Conservation (phyloP, 176 grass and related monocot species). For the Juncus effusus region DNA sequence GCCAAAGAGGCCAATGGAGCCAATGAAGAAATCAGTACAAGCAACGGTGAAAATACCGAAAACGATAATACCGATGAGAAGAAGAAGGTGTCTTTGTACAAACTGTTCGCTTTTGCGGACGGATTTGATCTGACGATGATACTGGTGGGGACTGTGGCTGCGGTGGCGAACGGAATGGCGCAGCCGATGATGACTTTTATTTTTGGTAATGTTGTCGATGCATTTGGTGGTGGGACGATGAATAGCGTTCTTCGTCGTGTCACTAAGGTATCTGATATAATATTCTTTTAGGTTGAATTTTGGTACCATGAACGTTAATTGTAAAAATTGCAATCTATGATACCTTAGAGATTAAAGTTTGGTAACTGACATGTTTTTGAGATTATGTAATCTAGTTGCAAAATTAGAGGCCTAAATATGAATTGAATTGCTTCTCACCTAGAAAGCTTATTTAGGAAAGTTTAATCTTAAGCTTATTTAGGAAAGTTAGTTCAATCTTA, state of each 20-base stretch:
- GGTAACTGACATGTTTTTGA: too few species aligned
- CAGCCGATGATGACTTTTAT: slow-evolving; percentile 72
- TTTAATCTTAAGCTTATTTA: too few species aligned
- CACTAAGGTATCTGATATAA: slow-evolving; percentile 28
- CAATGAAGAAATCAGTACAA: background rate
- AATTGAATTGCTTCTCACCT: too few species aligned
- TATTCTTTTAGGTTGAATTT: background rate
- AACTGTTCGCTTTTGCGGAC: slow-evolving; percentile 61
- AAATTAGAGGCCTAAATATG: too few species aligned
- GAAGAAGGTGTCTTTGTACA: slow-evolving; percentile 38
- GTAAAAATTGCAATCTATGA: too few species aligned
- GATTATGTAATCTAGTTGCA: too few species aligned
- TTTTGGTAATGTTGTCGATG: slow-evolving; percentile 59
- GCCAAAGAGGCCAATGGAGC: slow-evolving; percentile 10
- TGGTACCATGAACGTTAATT: too few species aligned
- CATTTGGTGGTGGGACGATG: slow-evolving; percentile 42
- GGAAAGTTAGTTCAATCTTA: too few species aligned
- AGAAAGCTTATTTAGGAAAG: too few species aligned
- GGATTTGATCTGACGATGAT: slow-evolving; percentile 47
- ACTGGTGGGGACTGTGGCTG: slow-evolving; percentile 35
- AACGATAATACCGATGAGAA: background rate
- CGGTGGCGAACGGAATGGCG: slow-evolving; percentile 53
- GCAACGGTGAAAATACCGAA: background rate
- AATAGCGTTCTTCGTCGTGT: slow-evolving; percentile 34
- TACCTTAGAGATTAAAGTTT: too few species aligned